Conservation (phyloP, 495 filamentous ascomycete genomes). For the Podospora fimiseda region DNA sequence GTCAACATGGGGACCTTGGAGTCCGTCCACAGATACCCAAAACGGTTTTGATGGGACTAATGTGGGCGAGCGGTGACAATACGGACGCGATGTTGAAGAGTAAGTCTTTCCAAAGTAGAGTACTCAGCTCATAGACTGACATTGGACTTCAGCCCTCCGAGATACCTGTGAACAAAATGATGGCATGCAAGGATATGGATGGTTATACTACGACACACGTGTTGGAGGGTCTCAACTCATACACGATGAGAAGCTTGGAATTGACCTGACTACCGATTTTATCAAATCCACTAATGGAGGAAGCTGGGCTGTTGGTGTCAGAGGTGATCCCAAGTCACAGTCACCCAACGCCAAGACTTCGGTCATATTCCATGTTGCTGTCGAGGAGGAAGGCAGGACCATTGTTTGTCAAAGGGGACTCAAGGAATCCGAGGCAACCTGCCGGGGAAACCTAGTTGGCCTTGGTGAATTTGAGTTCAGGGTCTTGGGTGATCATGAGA, state of each 20-base stretch:
- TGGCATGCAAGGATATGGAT: constrained; percentile 86
- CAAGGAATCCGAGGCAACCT: constrained; percentile 46
- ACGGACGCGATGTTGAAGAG: constrained; percentile 62
- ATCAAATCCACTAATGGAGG: constrained; percentile 78
- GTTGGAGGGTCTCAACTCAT: constrained; percentile 80
- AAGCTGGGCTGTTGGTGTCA: constrained; percentile 79
- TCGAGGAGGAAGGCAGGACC: constrained; percentile 61
- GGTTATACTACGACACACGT: constrained; percentile 85
- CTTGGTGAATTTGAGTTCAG: constrained; percentile 13
- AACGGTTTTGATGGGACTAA: constrained; percentile 72
- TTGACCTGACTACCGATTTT: constrained; percentile 83
- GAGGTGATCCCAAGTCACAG: constrained; percentile 65
- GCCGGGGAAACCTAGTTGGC: constrained; percentile 4
- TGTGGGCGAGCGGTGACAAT: constrained; percentile 81
- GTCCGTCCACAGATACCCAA: constrained; percentile 76
- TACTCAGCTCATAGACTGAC: too few species aligned
- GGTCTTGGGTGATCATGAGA: constrained; percentile 18
- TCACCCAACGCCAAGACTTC: constrained; percentile 64
- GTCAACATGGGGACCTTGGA: constrained; percentile 72
- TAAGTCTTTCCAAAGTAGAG: too few species aligned
- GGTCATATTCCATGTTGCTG: constrained; percentile 66
- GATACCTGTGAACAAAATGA: constrained; percentile 91
- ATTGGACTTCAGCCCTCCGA: constrained; percentile 73
- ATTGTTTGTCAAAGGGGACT: constrained; percentile 38
- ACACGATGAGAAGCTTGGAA: constrained; percentile 69